phyloP scores from a whole-genome alignment of 2,329 filamentous ascomycete genomes.

The Chrysoporthe puriensis region DNA sequence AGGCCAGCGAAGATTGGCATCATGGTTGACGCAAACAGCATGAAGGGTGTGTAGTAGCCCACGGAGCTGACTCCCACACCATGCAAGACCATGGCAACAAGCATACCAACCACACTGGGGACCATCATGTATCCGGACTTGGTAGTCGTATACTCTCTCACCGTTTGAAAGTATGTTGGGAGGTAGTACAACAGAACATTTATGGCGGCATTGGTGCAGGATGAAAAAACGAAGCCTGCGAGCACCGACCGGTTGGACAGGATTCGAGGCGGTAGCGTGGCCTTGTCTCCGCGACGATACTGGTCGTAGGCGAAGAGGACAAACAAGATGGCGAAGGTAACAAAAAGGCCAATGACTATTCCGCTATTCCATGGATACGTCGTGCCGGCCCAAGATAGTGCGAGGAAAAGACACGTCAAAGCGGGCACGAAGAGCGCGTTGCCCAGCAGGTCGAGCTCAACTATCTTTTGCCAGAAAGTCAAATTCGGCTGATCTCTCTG shows the following conservation, averaged over 20 bases:
- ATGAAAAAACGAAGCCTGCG: constrained; percentile 39
- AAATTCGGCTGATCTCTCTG: constrained; percentile 6
- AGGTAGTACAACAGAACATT: constrained; percentile 38
- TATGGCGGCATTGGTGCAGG: constrained; percentile 31
- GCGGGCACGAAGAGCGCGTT: constrained; percentile 32
- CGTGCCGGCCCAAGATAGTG: constrained; percentile 45
- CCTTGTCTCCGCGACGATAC: constrained; percentile 41
- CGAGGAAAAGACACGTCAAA: constrained; percentile 39
- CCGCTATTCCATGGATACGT: constrained; percentile 40
- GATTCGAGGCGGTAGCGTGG: constrained; percentile 30
- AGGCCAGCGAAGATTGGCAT: constrained; percentile 26
- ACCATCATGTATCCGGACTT: constrained; percentile 41
- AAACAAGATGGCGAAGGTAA: constrained; percentile 31
- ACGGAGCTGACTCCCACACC: constrained; percentile 40
- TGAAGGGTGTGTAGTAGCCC: constrained; percentile 26
- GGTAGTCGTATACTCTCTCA: constrained; percentile 39
- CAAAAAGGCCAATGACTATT: constrained; percentile 39
- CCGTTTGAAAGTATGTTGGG: constrained; percentile 46
- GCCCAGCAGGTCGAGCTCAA: constrained; percentile 44
- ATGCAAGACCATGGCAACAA: constrained; percentile 42
- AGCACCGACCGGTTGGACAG: constrained; percentile 36
- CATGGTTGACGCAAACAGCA: constrained; percentile 15
- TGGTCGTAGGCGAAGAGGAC: constrained; percentile 38
- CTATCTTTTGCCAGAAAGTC: constrained; percentile 36
- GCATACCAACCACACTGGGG: constrained; percentile 41